Evolutionary conservation across 2,329 filamentous ascomycete genomes (phyloP).

Genomic region (Rachicladosporium sp.): DNA sequence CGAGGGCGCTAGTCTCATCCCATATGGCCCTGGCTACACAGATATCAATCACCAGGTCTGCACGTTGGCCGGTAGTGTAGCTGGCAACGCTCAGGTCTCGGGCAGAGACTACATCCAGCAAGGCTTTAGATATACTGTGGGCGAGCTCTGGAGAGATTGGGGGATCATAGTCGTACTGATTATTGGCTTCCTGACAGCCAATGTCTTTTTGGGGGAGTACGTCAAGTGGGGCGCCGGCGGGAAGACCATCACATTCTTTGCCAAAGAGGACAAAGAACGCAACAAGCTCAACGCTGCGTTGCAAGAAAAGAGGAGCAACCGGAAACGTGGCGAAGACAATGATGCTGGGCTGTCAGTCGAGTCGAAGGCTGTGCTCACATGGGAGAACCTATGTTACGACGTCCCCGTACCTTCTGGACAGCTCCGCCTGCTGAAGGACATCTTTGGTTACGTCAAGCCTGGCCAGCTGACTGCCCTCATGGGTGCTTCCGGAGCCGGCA

Average conservation of each 20-base stretch:
- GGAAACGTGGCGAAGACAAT: conserved; percentile 28
- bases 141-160: conserved; percentile 70
- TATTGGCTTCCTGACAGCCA: conserved; percentile 59
- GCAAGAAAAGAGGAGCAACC: conserved; percentile 43
- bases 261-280: conserved; percentile 55
- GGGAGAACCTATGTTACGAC: conserved; percentile 39
- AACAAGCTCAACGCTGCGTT: conserved; percentile 54
- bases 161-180: conserved; percentile 70
- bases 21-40: conserved; percentile 55
- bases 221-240: conserved; percentile 69
- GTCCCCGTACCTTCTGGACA: conserved; percentile 36
- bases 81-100: conserved; percentile 51
- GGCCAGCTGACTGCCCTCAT: conserved; percentile 39
- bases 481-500: conserved; percentile 57
- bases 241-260: conserved; percentile 67
- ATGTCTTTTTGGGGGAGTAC: conserved; percentile 67
- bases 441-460: conserved; percentile 38
- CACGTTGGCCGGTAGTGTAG: conserved; percentile 58
- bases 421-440: conserved; percentile 32
- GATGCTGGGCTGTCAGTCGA: conserved; percentile 38
- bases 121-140: conserved; percentile 53
- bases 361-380: conserved; percentile 45
- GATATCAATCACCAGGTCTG: conserved; percentile 68
- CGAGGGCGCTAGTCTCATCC: conserved; percentile 54
- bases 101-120: conserved; percentile 58